These are phyloP conservation scores for Leccinum angustisporum DNA, from an alignment of 1,284 basidiomycete genomes.

Conservation along the genomic window DNA sequence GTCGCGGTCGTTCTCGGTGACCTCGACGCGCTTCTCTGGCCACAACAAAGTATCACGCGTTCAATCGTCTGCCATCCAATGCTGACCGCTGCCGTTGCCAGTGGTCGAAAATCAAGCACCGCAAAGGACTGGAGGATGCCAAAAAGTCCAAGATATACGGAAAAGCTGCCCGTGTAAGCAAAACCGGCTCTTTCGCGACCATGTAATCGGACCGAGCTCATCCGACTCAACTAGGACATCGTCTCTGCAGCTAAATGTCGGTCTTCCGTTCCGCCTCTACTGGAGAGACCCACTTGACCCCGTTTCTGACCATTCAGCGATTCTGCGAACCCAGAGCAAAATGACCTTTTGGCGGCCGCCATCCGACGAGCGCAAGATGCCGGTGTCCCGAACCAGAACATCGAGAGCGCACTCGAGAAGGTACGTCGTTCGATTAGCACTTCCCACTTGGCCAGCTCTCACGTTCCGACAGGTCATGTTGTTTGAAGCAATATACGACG, in stretches of 20 bases:
- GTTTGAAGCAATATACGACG: slow-evolving; percentile 74
- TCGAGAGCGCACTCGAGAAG: slow-evolving; percentile 69
- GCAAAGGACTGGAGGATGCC: slow-evolving; percentile 72
- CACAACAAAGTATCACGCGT: slow-evolving; percentile 59
- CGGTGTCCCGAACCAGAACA: slow-evolving; percentile 77
- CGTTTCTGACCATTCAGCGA: slow-evolving; percentile 40
- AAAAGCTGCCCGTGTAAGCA: slow-evolving; percentile 57
- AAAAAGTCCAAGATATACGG: slow-evolving; percentile 47
- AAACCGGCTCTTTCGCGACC: background rate
- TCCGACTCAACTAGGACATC: slow-evolving; percentile 57
- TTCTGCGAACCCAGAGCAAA: slow-evolving; percentile 64
- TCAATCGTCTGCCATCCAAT: background rate
- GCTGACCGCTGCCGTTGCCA: slow-evolving; percentile 29
- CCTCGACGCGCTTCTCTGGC: slow-evolving; percentile 45
- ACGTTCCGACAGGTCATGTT: slow-evolving; percentile 43
- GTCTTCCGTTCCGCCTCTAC: slow-evolving; percentile 17
- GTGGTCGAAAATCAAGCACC: slow-evolving; percentile 89
- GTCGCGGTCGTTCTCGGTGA: slow-evolving; percentile 39
- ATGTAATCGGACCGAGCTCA: background rate
- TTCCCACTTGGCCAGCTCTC: background rate
- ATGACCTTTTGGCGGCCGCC: slow-evolving; percentile 59
- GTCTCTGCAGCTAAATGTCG: slow-evolving; percentile 58
- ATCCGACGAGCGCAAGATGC: slow-evolving; percentile 62
- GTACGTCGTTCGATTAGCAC: slow-evolving; percentile 35
- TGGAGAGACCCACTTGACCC: background rate